Conservation (phyloP, 345 rosid genomes). For the Geranium rotundifolium region DNA sequence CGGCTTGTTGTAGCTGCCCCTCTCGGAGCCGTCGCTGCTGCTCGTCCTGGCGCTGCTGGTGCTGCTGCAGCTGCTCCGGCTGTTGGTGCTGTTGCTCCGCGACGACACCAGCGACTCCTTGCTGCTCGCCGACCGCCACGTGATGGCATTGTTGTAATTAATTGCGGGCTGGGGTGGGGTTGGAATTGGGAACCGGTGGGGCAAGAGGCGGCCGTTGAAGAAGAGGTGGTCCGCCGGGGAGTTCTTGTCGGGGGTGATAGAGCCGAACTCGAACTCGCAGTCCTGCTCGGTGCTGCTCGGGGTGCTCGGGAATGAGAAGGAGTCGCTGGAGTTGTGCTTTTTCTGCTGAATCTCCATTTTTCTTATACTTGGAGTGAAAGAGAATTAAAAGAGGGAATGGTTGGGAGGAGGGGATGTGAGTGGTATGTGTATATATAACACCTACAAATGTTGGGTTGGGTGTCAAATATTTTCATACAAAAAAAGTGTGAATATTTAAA, state of each 20-base stretch:
- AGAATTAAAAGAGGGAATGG: conserved; percentile 3
- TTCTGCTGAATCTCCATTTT: conserved; percentile 22
- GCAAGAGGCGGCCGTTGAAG: conserved; percentile 65
- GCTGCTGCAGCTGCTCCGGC: conserved; percentile 5
- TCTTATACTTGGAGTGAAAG: neutral
- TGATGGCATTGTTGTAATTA: conserved; percentile 3
- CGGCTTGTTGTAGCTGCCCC: neutral
- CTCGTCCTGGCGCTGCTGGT: neutral
- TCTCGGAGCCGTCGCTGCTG: conserved; percentile 1
- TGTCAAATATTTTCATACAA: neutral
- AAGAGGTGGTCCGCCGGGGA: conserved; percentile 88
- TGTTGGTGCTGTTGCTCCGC: conserved; percentile 5
- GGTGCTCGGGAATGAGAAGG: conserved; percentile 36
- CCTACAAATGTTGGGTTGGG: neutral
- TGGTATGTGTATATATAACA: neutral
- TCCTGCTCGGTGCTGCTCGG: conserved; percentile 19
- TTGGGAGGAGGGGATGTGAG: neutral
- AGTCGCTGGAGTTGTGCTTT: conserved; percentile 16
- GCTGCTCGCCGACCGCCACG: conserved; percentile 26
- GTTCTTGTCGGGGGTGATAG: conserved; percentile 39
- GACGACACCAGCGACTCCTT: conserved; percentile 2
- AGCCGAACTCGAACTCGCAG: conserved; percentile 63
- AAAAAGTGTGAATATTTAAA: too few relatives aligned
- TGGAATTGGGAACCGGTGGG: conserved; percentile 51
- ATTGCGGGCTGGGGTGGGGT: conserved; percentile 5